These are phyloP conservation scores for Ceratocystiopsis brevicomis DNA, from an alignment of 2,329 filamentous ascomycete genomes.

Conservation along the genomic window DNA sequence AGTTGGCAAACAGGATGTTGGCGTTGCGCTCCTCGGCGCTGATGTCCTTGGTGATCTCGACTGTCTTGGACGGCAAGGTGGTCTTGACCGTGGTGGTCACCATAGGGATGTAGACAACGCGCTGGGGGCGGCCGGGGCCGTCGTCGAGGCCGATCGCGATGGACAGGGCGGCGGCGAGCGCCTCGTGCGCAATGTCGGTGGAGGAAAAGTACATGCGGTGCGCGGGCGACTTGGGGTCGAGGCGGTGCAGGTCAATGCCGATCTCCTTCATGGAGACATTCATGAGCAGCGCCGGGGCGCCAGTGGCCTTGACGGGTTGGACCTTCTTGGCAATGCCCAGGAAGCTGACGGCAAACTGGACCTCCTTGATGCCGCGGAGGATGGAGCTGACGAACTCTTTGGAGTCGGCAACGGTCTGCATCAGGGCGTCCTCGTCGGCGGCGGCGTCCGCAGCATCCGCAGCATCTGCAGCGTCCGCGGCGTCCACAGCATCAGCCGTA, in stretches of 20 bases:
- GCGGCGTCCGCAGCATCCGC: slow-evolving; percentile 18
- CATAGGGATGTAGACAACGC: slow-evolving; percentile 89
- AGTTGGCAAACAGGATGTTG: slow-evolving; percentile 90
- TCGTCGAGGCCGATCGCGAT: slow-evolving; percentile 85
- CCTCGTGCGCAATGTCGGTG: slow-evolving; percentile 86
- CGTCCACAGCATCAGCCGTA: not conserved
- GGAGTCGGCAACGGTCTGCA: slow-evolving; percentile 74
- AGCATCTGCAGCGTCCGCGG: not conserved
- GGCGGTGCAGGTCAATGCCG: slow-evolving; percentile 74
- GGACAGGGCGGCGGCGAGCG: slow-evolving; percentile 75
- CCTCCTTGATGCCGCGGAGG: slow-evolving; percentile 80
- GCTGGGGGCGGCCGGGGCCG: slow-evolving; percentile 66
- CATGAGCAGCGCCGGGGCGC: slow-evolving; percentile 50
- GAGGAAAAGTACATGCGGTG: slow-evolving; percentile 97
- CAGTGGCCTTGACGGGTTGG: slow-evolving; percentile 43
- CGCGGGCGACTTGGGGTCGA: slow-evolving; percentile 81
- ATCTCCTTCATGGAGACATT: slow-evolving; percentile 94
- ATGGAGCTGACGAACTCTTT: slow-evolving; percentile 85
- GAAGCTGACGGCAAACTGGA: slow-evolving; percentile 87
- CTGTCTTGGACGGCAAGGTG: slow-evolving; percentile 82
- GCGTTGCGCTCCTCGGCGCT: slow-evolving; percentile 70
- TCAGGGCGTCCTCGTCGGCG: slow-evolving; percentile 38
- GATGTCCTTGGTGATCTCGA: slow-evolving; percentile 57
- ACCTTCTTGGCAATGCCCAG: slow-evolving; percentile 72
- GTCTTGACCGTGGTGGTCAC: slow-evolving; percentile 88